A percentile compares a stretch with the other conserved stretches of the same genome.
These are phyloP conservation scores for Nigrospora osmanthi DNA, from an alignment of 2,329 filamentous ascomycete genomes.

Conservation along the genomic window DNA sequence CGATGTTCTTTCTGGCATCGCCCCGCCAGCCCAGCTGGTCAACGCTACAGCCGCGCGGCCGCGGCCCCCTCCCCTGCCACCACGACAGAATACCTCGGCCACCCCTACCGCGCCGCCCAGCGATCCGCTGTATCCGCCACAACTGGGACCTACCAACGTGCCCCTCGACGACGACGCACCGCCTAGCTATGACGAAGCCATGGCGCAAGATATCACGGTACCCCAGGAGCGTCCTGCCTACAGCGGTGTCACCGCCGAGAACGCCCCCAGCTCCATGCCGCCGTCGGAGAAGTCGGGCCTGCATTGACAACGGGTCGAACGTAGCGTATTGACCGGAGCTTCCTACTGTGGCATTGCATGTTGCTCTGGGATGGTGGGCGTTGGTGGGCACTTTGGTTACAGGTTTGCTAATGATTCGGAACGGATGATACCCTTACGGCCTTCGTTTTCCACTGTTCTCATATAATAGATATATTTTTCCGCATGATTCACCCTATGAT, in stretches of 20 bases:
- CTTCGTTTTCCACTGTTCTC: too few species aligned
- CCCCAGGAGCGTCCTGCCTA: constrained; percentile 61
- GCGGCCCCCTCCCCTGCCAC: constrained; percentile 29
- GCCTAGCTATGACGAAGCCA: constrained; percentile 89
- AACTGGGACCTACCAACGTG: constrained; percentile 37
- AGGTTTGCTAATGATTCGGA: too few species aligned
- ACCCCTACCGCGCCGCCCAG: constrained; percentile 11
- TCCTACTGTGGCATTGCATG: too few species aligned
- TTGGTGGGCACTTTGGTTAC: too few species aligned
- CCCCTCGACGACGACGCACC: constrained; percentile 66
- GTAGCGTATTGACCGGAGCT: too few species aligned
- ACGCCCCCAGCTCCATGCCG: constrained; percentile 42
- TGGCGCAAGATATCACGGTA: constrained; percentile 65
- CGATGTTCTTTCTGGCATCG: constrained; percentile 80
- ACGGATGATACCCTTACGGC: too few species aligned
- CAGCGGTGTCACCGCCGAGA: constrained; percentile 54
- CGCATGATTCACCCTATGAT: too few species aligned
- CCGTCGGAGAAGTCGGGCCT: constrained; percentile 13
- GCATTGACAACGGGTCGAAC: constrained; percentile 1
- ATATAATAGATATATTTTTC: too few species aligned
- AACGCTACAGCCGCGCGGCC: constrained; percentile 27
- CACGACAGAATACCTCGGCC: constrained; percentile 20
- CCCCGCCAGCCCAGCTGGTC: constrained; percentile 69
- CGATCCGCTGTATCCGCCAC: constrained; percentile 52
- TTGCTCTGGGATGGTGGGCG: too few species aligned